These are phyloP conservation scores for Syzygium malaccense DNA, from an alignment of 441 rosid genomes.

Conservation along the genomic window DNA sequence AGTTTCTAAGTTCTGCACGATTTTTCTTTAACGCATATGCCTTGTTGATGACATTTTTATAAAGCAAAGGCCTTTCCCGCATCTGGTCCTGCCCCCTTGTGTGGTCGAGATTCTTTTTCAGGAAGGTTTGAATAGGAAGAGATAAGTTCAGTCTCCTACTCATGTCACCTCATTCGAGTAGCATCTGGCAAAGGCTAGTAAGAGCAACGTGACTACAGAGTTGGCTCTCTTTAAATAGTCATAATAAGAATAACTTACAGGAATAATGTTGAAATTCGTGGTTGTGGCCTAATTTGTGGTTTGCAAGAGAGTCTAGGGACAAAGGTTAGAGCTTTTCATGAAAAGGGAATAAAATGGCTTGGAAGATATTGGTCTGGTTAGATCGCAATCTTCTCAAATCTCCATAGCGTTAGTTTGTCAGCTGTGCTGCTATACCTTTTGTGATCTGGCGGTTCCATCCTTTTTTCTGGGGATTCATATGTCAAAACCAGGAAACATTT, in stretches of 20 bases:
- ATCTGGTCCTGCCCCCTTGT: not conserved
- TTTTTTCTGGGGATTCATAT: not conserved
- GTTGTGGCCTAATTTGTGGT: not conserved
- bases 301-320: not conserved
- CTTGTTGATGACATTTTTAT: not conserved
- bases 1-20: not conserved
- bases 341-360: not conserved
- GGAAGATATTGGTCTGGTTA: not conserved
- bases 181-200: not conserved
- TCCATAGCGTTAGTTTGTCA: not conserved
- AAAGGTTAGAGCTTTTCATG: not conserved
- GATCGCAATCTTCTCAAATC: not conserved
- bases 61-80: not conserved
- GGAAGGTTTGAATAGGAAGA: not conserved
- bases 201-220: not conserved
- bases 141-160: not conserved
- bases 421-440: not conserved
- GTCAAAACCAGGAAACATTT: not conserved
- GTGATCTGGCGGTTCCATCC: not conserved
- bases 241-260: not conserved
- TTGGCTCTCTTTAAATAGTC: not conserved
- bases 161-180: not conserved
- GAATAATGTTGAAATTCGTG: not conserved
- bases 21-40: not conserved
- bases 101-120: not conserved